These are phyloP conservation scores for Neurospora crassa DNA, from an alignment of 2,329 filamentous ascomycete genomes.

Conservation along the genomic window DNA sequence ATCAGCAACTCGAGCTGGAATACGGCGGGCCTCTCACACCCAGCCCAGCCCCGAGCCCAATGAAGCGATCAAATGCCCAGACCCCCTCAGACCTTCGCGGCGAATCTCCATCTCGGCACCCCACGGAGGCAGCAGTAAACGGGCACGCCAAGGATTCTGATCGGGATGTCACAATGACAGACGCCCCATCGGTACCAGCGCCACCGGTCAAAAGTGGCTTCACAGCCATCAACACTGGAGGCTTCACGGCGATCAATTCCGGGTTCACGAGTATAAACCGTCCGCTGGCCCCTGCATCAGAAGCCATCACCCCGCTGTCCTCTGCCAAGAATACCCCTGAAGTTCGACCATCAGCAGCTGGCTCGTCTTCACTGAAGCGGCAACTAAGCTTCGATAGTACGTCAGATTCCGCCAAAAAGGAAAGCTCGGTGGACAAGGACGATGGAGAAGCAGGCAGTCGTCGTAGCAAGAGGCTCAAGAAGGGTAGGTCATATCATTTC, in stretches of 20 bases:
- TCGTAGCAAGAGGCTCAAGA: constrained; percentile 87
- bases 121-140: constrained; percentile 40
- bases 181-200: constrained; percentile 30
- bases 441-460: constrained; percentile 61
- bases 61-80: constrained; percentile 54
- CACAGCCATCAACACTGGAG: constrained; percentile 47
- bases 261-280: constrained; percentile 61
- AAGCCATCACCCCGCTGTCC: constrained; percentile 51
- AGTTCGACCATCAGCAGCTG: constrained; percentile 44
- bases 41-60: constrained; percentile 56
- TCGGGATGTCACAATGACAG: constrained; percentile 37
- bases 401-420: constrained; percentile 35
- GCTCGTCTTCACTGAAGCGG: constrained; percentile 60
- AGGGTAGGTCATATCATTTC: constrained; percentile 45
- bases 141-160: constrained; percentile 36
- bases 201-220: constrained; percentile 46
- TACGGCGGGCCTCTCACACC: constrained; percentile 89
- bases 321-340: constrained; percentile 59
- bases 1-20: constrained; percentile 87
- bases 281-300: constrained; percentile 24
- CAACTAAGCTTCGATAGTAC: constrained; percentile 55
- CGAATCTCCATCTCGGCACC: constrained; percentile 57
- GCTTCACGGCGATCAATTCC: constrained; percentile 66
- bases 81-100: constrained; percentile 48
- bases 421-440: constrained; percentile 38